phyloP scores from a whole-genome alignment of 345 rosid species.

The Populus tremula region DNA sequence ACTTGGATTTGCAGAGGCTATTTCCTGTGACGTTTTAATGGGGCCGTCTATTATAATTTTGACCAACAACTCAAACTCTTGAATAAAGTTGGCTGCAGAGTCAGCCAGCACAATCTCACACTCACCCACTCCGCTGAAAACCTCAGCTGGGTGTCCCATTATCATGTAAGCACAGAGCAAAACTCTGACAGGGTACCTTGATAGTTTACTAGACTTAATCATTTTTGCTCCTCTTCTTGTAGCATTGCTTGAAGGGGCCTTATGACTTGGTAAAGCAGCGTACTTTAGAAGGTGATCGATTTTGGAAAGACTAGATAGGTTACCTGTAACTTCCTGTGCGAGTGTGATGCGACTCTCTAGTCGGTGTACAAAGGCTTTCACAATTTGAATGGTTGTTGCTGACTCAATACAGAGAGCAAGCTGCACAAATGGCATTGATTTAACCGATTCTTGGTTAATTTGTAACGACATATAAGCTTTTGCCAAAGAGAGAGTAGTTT shows the following conservation, averaged over 20 bases:
- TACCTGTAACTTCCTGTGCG: conserved; percentile 37
- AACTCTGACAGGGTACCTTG: conserved; percentile 81
- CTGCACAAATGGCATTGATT: conserved; percentile 70
- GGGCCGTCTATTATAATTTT: conserved; percentile 67
- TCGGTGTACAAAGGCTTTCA: conserved; percentile 59
- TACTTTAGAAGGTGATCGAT: conserved; percentile 79
- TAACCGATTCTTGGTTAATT: conserved; percentile 46
- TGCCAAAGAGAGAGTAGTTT: conserved; percentile 58
- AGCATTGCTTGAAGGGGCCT: conserved; percentile 27
- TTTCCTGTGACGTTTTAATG: conserved; percentile 40
- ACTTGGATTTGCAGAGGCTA: conserved; percentile 21
- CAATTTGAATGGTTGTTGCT: conserved; percentile 42
- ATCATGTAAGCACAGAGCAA: conserved; percentile 88
- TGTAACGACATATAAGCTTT: conserved; percentile 56
- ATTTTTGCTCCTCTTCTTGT: conserved; percentile 50
- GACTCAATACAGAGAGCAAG: conserved; percentile 67
- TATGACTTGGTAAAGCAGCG: conserved; percentile 55
- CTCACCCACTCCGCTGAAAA: conserved; percentile 70
- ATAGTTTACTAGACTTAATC: conserved; percentile 24
- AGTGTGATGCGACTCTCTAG: conserved; percentile 62
- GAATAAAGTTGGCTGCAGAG: conserved; percentile 57
- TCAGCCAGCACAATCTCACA: conserved; percentile 61
- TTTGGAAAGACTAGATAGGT: conserved; percentile 42
- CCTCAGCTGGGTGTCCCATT: conserved; percentile 82
- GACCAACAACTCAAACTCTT: conserved; percentile 64